phyloP scores from a whole-genome alignment of 352 stramenopile species.

The Phytophthora sansomeana region DNA sequence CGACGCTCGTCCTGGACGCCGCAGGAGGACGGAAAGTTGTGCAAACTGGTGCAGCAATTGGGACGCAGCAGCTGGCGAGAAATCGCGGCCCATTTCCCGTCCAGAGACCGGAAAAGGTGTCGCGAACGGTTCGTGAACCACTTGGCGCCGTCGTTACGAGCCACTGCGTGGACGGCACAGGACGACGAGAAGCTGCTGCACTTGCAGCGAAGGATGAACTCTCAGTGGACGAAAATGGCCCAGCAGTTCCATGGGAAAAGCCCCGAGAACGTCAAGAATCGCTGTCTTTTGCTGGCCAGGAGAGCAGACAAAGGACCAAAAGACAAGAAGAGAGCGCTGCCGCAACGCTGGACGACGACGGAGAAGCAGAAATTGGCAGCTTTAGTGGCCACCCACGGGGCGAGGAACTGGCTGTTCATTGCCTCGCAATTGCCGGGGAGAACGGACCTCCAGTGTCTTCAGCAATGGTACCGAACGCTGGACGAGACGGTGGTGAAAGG shows the following conservation, averaged over 20 bases:
- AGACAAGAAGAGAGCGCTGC: slow-evolving; percentile 1
- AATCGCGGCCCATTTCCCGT: slow-evolving; percentile 52
- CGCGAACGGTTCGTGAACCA: slow-evolving; percentile 82
- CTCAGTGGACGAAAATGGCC: slow-evolving; percentile 52
- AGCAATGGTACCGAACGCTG: slow-evolving; percentile 79
- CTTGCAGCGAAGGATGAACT: slow-evolving; percentile 40
- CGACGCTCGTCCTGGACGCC: slow-evolving; percentile 52
- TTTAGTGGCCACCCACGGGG: slow-evolving; percentile 55
- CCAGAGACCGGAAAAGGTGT: slow-evolving; percentile 69
- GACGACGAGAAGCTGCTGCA: slow-evolving; percentile 56
- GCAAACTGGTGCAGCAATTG: slow-evolving; percentile 45
- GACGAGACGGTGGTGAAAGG: slow-evolving; percentile 63
- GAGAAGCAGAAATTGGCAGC: slow-evolving; percentile 48
- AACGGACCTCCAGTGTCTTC: slow-evolving; percentile 79
- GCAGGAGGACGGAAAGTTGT: slow-evolving; percentile 57
- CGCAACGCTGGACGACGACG: slow-evolving; percentile 28
- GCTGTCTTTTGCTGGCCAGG: slow-evolving; percentile 39
- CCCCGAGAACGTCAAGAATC: slow-evolving; percentile 70
- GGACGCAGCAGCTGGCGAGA: slow-evolving; percentile 45
- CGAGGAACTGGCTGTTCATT: slow-evolving; percentile 79
- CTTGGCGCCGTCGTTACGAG: slow-evolving; percentile 49
- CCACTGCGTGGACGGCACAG: slow-evolving; percentile 41
- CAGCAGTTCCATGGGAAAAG: slow-evolving; percentile 42
- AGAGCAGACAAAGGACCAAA: slow-evolving; percentile 6
- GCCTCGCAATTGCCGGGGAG: slow-evolving; percentile 71